Evolutionary conservation across 208 protist species (phyloP), one percentile per base, ranked within the genome.

Genomic region (Endotrypanum monterogeii): DNA sequence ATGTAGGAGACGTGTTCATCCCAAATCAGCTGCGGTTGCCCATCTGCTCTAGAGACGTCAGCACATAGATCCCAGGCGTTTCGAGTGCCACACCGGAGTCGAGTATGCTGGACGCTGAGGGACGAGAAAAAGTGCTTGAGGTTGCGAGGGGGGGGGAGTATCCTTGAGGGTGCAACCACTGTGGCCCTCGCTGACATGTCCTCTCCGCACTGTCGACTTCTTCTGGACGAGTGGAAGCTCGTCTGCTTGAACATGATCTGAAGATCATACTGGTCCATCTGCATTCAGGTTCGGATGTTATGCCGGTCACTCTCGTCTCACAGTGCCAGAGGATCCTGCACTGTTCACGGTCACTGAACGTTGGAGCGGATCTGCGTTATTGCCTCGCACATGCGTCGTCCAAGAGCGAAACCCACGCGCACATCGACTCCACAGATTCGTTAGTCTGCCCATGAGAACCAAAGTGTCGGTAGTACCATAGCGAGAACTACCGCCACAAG

Each of bases 271-370:
- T 68, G 63, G 28, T n/a, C 25, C 12, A 46, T 11, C 25, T 30
- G 20, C 28, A 28, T 20, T 48, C 14, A 32, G 7, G 3, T 39
- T n/a, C 56, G 69, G 20, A 28, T n/a, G 14, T n/a, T 39, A 39
- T 52, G 68, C 68, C 68, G 41, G 54, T 73, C 39, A 6, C 54
- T 23, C 37, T 62, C 37, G 3, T 25, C 35, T n/a, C 9, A 37
- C 39, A 51, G n/a, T 39, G 37, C 37, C 37, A 39, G 52, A 44
- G 63, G 50, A 68, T 68, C 63, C 44, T 51, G 63, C 57, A 20
- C 14, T 62, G 2, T n/a, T 62, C 32, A 32, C 3, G 39, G 32
- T 4, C 20, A 12, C 57, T 7, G 57, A 25, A 41, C 57, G 57
- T 18, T 62, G 7, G 11, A 41, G 30, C 30, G 14, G 7, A 25